Evolutionary conservation across 2,329 filamentous ascomycete genomes (phyloP).

Genomic region (Aspergillus brunneoviolaceus): DNA sequence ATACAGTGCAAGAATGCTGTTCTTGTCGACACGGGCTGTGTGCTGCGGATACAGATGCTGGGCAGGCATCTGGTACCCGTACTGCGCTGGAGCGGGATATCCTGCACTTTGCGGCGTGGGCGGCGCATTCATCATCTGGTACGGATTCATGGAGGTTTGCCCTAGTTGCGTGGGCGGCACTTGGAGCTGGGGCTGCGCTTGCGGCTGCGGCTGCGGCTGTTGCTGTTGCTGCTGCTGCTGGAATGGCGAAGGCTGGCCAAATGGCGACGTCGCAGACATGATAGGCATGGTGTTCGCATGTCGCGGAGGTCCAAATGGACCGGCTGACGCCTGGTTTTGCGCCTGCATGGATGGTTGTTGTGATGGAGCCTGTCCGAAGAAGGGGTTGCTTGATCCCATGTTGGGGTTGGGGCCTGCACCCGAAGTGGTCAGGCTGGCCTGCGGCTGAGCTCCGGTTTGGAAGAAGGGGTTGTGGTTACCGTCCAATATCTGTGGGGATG

Average conservation of each 20-base stretch:
- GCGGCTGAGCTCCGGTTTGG: constrained; percentile 32
- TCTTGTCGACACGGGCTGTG: constrained; percentile 48
- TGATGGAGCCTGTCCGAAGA: constrained; percentile 33
- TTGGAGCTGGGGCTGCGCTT: constrained; percentile 24
- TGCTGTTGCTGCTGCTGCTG: constrained; percentile 28
- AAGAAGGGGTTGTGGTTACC: constrained; percentile 46
- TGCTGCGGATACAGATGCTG: constrained; percentile 41
- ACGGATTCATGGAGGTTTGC: constrained; percentile 34
- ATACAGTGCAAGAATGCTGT: constrained; percentile 48
- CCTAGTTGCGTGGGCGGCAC: constrained; percentile 18
- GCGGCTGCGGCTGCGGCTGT: constrained; percentile 24
- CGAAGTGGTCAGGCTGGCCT: constrained; percentile 26
- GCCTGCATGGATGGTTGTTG: constrained; percentile 23
- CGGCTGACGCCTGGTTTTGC: constrained; percentile 23
- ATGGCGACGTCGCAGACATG: constrained; percentile 32
- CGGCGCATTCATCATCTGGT: constrained; percentile 30
- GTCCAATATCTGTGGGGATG: constrained; percentile 37
- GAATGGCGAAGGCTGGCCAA: constrained; percentile 28
- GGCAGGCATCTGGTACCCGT: constrained; percentile 17
- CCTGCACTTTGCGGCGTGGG: constrained; percentile 25
- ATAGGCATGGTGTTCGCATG: constrained; percentile 44
- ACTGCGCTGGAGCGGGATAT: constrained; percentile 29
- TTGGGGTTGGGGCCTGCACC: constrained; percentile 26
- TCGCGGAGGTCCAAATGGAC: constrained; percentile 24
- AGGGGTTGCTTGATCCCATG: constrained; percentile 33